Evolutionary conservation across 805 yeast genomes (phyloP).

Genomic region (Kodamaea neixiangensis): DNA sequence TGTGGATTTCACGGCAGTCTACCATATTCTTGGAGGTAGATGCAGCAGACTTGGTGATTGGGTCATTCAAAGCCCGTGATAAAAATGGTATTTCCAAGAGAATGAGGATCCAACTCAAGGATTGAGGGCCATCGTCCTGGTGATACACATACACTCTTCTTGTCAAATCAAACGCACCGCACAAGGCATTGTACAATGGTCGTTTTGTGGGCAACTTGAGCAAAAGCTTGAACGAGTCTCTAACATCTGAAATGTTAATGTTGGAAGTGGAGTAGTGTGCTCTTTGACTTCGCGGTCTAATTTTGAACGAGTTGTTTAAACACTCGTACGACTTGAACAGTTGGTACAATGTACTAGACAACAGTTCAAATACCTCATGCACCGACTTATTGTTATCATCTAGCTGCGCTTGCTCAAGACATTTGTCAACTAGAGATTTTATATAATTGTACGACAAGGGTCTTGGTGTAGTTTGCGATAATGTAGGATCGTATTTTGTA

Average conservation of each 20-base stretch:
- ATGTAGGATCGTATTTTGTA: conserved; percentile 20
- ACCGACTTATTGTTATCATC: conserved; percentile 17
- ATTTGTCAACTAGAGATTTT: conserved; percentile 33
- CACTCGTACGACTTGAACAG: conserved; percentile 50
- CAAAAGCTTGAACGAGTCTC: conserved; percentile 47
- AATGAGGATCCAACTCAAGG: conserved; percentile 61
- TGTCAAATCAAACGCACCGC: conserved; percentile 52
- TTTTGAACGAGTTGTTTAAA: conserved; percentile 58
- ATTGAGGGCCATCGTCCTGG: conserved; percentile 40
- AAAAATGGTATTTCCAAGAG: conserved; percentile 70
- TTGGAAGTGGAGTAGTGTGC: conserved; percentile 49
- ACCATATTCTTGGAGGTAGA: conserved; percentile 12
- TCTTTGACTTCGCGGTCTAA: conserved; percentile 24
- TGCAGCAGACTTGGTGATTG: not conserved
- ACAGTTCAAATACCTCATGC: conserved; percentile 47
- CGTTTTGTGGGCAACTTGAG: conserved; percentile 56
- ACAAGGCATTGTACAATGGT: conserved; percentile 58
- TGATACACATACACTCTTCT: conserved; percentile 46
- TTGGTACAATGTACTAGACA: conserved; percentile 47
- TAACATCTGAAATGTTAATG: conserved; percentile 51
- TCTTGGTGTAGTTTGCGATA: conserved; percentile 5
- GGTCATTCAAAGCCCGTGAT: conserved; percentile 43
- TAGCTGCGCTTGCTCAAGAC: conserved; percentile 23
- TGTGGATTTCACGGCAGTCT: conserved; percentile 53
- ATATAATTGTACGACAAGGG: conserved; percentile 33